Evolutionary conservation across 2,329 filamentous ascomycete genomes (phyloP).

Genomic region (Claviceps pazoutovae): DNA sequence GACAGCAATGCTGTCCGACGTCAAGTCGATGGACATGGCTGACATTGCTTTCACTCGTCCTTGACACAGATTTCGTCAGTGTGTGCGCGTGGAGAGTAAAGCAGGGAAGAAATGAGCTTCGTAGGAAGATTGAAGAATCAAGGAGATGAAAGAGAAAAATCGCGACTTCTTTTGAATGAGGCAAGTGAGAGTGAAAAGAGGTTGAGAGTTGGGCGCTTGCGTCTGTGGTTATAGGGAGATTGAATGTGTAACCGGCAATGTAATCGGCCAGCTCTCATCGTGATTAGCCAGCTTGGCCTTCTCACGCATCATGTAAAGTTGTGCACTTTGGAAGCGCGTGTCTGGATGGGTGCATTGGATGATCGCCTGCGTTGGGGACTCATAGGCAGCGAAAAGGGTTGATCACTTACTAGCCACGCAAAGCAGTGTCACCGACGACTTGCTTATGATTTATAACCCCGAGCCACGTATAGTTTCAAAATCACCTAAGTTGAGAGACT

Average conservation of each 20-base stretch:
- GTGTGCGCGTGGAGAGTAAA: not conserved
- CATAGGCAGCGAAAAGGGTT: not conserved
- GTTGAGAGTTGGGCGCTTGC: not conserved
- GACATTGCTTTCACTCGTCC: not conserved
- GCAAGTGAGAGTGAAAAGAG: not conserved
- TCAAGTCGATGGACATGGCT: constrained; percentile 6
- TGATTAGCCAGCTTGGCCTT: not conserved
- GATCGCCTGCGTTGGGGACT: not conserved
- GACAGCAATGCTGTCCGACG: constrained; percentile 4
- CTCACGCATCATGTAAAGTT: not conserved
- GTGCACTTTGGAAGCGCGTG: too few species aligned
- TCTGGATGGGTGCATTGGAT: not conserved
- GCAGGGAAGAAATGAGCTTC: not conserved
- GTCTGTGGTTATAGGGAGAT: not conserved
- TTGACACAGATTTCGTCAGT: not conserved
- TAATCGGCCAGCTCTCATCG: not conserved
- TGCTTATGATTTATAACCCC: not conserved
- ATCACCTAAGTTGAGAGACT: not conserved
- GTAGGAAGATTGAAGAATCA: not conserved
- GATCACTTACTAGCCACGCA: constrained; percentile 2
- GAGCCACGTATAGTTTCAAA: not conserved
- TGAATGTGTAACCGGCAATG: not conserved
- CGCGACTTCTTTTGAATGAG: not conserved
- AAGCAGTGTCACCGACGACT: not conserved
- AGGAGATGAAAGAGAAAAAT: not conserved